Evolutionary conservation across 2,329 filamentous ascomycete genomes (phyloP).

Genomic region (Aspergillus uvarum): DNA sequence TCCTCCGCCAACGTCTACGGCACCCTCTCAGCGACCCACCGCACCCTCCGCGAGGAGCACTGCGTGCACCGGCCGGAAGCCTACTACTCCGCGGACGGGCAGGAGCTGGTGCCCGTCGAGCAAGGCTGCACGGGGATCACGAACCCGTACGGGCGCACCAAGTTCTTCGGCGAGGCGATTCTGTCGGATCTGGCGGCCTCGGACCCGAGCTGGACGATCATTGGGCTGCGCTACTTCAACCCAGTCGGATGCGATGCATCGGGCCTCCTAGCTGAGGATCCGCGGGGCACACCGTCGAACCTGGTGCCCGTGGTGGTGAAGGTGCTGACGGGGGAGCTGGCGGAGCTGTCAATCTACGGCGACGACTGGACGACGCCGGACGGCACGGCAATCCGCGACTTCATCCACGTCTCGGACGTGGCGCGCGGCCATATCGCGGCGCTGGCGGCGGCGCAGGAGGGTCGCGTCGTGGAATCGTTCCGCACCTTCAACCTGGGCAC

Average conservation of each 20-base stretch:
- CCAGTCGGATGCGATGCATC: conserved; percentile 66
- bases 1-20: conserved; percentile 68
- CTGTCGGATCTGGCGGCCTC: conserved; percentile 60
- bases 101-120: conserved; percentile 38
- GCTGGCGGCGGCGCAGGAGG: conserved; percentile 38
- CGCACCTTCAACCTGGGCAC: conserved; percentile 41
- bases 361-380: conserved; percentile 64
- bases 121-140: conserved; percentile 59
- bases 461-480: conserved; percentile 36
- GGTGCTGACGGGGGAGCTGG: conserved; percentile 55
- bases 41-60: conserved; percentile 54
- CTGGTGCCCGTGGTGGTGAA: conserved; percentile 63
- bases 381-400: conserved; percentile 65
- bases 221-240: conserved; percentile 66
- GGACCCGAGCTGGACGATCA: conserved; percentile 61
- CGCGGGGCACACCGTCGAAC: conserved; percentile 60
- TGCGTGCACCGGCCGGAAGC: conserved; percentile 52
- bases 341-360: conserved; percentile 59
- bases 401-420: conserved; percentile 65
- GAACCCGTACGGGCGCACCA: conserved; percentile 64
- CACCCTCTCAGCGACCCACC: conserved; percentile 44
- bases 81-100: conserved; percentile 44
- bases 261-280: conserved; percentile 64
- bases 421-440: conserved; percentile 63
- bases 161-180: conserved; percentile 67